A percentile compares a stretch with the other conserved stretches of the same genome.
Evolutionary conservation across 495 filamentous ascomycete genomes (phyloP).

Genomic region (Aspergillus asperescens): DNA sequence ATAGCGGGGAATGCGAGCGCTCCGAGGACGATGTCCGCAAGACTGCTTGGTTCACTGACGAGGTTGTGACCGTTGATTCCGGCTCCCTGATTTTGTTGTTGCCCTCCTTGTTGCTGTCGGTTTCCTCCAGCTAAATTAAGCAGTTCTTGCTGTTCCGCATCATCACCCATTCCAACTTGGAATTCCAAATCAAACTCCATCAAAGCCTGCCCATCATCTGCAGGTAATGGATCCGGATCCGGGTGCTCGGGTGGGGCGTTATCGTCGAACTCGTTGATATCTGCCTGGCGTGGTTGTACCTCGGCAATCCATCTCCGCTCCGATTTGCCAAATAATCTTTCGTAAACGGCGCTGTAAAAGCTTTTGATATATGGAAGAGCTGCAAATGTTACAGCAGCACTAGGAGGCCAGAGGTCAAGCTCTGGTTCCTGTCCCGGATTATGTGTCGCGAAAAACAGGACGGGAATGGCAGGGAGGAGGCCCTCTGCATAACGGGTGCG

Average conservation of each 20-base stretch:
- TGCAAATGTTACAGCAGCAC: slow-evolving; percentile 62
- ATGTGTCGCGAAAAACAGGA: slow-evolving; percentile 55
- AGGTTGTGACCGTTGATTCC: slow-evolving; percentile 36
- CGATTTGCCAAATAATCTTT: slow-evolving; percentile 54
- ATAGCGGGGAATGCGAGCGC: slow-evolving; percentile 60
- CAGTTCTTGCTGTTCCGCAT: slow-evolving; percentile 5
- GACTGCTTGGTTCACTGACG: slow-evolving; percentile 44
- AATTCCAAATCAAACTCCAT: slow-evolving; percentile 45
- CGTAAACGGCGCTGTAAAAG: slow-evolving; percentile 61
- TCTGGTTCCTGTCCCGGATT: slow-evolving; percentile 40
- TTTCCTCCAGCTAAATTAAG: slow-evolving; percentile 22
- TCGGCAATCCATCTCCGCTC: slow-evolving; percentile 63
- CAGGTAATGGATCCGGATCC: slow-evolving; percentile 35
- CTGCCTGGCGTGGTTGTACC: slow-evolving; percentile 56
- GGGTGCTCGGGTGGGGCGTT: slow-evolving; percentile 43
- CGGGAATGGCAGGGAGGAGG: slow-evolving; percentile 56
- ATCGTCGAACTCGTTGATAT: slow-evolving; percentile 37
- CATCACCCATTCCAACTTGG: slow-evolving; percentile 35
- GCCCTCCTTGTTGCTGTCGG: slow-evolving; percentile 18
- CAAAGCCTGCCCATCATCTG: slow-evolving; percentile 36
- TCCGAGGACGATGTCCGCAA: slow-evolving; percentile 55
- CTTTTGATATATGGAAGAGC: slow-evolving; percentile 63
- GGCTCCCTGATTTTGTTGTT: slow-evolving; percentile 25
- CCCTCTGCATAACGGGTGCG: slow-evolving; percentile 55
- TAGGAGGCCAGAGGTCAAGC: slow-evolving; percentile 64